Percentiles rank a stretch among this genome's conserved stretches.
phyloP scores from a whole-genome alignment of 371 early-diverging fungal species.

The Smittium mucronatum region DNA sequence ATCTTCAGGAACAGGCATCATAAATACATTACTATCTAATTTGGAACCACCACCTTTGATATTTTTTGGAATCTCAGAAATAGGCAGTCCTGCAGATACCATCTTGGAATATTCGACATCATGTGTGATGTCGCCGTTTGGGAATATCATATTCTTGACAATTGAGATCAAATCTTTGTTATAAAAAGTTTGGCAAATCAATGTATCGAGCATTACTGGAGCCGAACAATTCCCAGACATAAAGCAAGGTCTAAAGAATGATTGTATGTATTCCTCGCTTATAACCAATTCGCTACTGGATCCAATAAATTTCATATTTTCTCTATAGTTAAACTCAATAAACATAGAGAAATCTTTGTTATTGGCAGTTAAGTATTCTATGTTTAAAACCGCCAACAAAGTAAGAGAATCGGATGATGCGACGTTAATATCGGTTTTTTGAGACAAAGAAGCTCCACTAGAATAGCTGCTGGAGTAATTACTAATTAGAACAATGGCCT shows the following conservation, averaged over 20 bases:
- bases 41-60: conserved; percentile 9
- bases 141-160: conserved; percentile 35
- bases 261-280: conserved; percentile 38
- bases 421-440: conserved; percentile 12
- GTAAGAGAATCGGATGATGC: conserved; percentile 43
- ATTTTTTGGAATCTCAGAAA: background rate
- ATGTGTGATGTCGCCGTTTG: conserved; percentile 24
- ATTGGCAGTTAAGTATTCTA: conserved; percentile 41
- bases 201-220: conserved; percentile 46
- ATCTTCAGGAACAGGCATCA: conserved; percentile 26
- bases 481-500: conserved; percentile 39
- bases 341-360: conserved; percentile 38
- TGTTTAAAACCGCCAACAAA: conserved; percentile 46
- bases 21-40: conserved; percentile 22
- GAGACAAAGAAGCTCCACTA: background rate
- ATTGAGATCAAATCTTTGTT: conserved; percentile 38
- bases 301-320: conserved; percentile 57
- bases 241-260: conserved; percentile 41
- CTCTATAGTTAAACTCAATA: conserved; percentile 48
- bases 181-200: conserved; percentile 48
- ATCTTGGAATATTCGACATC: conserved; percentile 25
- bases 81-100: conserved; percentile 22
- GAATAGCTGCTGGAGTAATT: background rate
- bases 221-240: conserved; percentile 49
- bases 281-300: conserved; percentile 34